Evolutionary conservation across 1,139 yeast species (phyloP), one percentile per base, ranked within the genome.

Genomic region (Blastobotrys illinoisensis): DNA sequence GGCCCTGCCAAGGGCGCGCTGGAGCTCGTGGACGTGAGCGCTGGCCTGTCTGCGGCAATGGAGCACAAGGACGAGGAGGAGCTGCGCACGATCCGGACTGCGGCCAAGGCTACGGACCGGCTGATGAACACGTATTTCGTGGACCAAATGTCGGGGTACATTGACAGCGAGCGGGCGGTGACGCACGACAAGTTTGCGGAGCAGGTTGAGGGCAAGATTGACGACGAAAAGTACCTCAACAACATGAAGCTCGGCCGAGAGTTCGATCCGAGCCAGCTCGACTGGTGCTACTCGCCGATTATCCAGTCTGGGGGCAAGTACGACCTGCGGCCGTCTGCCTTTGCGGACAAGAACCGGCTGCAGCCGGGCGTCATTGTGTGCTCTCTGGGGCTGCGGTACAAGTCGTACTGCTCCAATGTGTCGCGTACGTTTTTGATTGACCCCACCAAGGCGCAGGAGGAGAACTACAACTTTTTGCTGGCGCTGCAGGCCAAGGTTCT

Each of bases 251-350:
- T 82, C 9, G 79, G 83, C 9, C 67, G 80, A 48, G 91, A 82
- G 54, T 86, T 89, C 62, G 96, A 89, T 65, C 77, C 86, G 2
- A 84, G 82, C 58, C 82, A 83, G 60, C 74, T 93, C 43, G 98
- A 93, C 70, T 93, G 97, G 97, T 88, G 97, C 64, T 90, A 89
- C 70, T 83, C 90, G 49, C 98, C 99, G 28, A 87, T 89, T 55
- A 79, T 93, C 56, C 96, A 91, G 72, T 86, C 95, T 63, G 96
- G 96, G 53, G 90, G 89, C 47, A 83, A 83, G 53, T 91, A 84
- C 67, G 96, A 90, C 69, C 76, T 91, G 66, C 85, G 80, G 64
- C 95, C 96, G 48, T 85, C 95, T 60, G 97, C 96, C 1, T 80
- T 84, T 60, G 85, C 96, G 0, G 80, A 81, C 53, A 80, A 83